Base-by-base conservation (phyloP, 352 stramenopile genomes). In the Globisporangium recalcitrans region DNA sequence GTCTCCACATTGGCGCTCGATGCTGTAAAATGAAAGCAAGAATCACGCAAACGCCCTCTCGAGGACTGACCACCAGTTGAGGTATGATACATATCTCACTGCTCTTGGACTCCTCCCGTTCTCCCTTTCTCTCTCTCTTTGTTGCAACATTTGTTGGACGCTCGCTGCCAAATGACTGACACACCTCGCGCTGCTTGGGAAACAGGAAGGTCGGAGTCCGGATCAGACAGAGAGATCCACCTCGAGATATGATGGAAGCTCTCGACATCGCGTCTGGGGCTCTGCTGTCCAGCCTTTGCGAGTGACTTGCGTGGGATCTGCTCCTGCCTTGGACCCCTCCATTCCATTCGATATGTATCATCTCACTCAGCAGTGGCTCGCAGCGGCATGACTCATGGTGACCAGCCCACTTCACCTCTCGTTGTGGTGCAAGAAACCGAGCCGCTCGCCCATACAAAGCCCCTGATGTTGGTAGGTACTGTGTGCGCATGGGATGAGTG, bases 391-490 rank as follows among this genome's bases (percentile, higher is more conserved):
- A 26, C 32, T 40, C 49, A 56, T 40, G 49, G 21, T 22, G 9
- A 14, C 36, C 36, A 0, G 11, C 22, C 16, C 47, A 52, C 24
- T 54, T 36, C 26, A 38, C 36, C 36, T 44, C 38, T 44, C 38
- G 13, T 49, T 14, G 46, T 32, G 22, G 24, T 56, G 27, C 49
- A 38, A 56, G 49, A 61, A 51, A 52, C 29, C 27, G 27, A 31
- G 27, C 27, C 27, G 27, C 27, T 21, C 14, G 0, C 36, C 9
- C 55, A 61, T 61, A 52, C 24, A 52, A 48, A 52, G 8, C 4
- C 29, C 38, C 54, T 40, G 36, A 52, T 32, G 8, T 60, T 36
- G 54, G 55, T 52, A 61, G 26, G 55, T 61, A 61, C 55, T n/a
- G 36, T 14, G 24, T 16, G 11, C 24, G 27, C 26, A 53, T 34